Evolutionary conservation across 78 protist genomes (phyloP).

Genomic region (Emiliania huxleyi): DNA sequence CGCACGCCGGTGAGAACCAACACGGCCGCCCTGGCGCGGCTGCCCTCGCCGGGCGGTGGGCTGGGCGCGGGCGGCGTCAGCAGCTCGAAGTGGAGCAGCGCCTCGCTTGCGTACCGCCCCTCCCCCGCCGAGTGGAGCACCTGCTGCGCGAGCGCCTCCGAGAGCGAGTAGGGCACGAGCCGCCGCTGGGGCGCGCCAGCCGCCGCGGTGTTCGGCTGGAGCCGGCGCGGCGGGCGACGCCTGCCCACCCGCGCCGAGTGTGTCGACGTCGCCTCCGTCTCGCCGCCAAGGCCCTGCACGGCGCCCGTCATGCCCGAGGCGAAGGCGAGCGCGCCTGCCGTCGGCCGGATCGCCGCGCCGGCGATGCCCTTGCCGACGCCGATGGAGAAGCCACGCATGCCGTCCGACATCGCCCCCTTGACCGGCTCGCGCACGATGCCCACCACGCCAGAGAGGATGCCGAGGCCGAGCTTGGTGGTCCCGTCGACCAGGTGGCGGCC

Average conservation of each 20-base stretch:
- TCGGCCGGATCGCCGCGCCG: background rate
- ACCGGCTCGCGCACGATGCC: constrained; percentile 10
- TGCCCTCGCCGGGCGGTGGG: background rate
- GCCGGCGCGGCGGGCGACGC: background rate
- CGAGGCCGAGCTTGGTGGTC: background rate
- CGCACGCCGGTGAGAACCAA: background rate
- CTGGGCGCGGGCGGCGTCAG: background rate
- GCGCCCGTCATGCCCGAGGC: background rate
- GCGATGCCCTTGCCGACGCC: background rate
- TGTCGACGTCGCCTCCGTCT: background rate
- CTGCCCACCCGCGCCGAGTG: background rate
- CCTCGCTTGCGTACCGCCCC: background rate
- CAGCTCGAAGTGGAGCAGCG: background rate
- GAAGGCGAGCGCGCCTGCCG: background rate
- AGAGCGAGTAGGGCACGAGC: background rate
- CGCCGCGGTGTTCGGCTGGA: background rate
- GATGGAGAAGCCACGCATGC: background rate
- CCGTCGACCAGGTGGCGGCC: background rate
- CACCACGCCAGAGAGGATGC: background rate
- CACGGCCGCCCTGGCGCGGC: background rate
- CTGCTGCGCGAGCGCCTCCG: constrained; percentile 2
- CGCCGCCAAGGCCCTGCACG: background rate
- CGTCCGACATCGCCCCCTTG: background rate
- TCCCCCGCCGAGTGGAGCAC: background rate
- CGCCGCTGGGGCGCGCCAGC: background rate